A percentile compares a stretch with the other conserved stretches of the same genome.
These are phyloP conservation scores for Mycena filopes DNA, from an alignment of 768 basidiomycete genomes.

Conservation along the genomic window DNA sequence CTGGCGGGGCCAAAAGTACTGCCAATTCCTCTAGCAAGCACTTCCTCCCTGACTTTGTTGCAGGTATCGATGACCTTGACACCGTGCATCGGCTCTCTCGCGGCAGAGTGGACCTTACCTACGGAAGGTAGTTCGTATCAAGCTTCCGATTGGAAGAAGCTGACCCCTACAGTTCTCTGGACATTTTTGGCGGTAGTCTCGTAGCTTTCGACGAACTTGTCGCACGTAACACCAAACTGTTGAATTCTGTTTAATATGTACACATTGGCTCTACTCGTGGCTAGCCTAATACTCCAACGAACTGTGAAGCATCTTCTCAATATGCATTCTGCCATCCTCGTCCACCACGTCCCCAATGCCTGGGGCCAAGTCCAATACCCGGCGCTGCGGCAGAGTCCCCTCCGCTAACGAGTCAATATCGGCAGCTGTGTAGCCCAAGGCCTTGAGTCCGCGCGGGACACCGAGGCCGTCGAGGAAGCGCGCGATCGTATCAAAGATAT, in stretches of 20 bases:
- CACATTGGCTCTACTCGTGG: too few relatives aligned
- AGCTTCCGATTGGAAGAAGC: not conserved
- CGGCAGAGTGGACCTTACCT: slow-evolving; percentile 75
- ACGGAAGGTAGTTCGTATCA: slow-evolving; percentile 45
- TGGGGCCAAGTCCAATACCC: slow-evolving; percentile 93
- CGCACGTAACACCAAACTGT: slow-evolving; percentile 44
- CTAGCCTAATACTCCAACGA: slow-evolving; percentile 75
- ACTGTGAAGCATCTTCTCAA: slow-evolving; percentile 82
- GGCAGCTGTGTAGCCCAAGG: slow-evolving; percentile 69
- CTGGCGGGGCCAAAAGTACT: slow-evolving; percentile 92
- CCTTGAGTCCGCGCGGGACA: slow-evolving; percentile 87
- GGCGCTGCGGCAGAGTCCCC: slow-evolving; percentile 91
- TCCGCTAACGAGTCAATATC: slow-evolving; percentile 85
- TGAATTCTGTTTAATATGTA: not conserved
- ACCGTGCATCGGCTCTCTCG: slow-evolving; percentile 82
- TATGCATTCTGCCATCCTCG: slow-evolving; percentile 84
- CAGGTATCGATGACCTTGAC: slow-evolving; percentile 84
- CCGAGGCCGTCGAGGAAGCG: slow-evolving; percentile 87
- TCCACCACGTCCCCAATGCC: slow-evolving; percentile 86
- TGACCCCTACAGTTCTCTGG: slow-evolving; percentile 54
- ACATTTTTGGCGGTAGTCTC: slow-evolving; percentile 67
- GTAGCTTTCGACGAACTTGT: slow-evolving; percentile 63
- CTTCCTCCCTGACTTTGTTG: slow-evolving; percentile 3
- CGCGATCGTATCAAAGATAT: slow-evolving; percentile 88
- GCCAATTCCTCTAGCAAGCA: not conserved